These are phyloP conservation scores for Candida yuanshanica DNA, from an alignment of 805 yeast species.

Conservation along the genomic window DNA sequence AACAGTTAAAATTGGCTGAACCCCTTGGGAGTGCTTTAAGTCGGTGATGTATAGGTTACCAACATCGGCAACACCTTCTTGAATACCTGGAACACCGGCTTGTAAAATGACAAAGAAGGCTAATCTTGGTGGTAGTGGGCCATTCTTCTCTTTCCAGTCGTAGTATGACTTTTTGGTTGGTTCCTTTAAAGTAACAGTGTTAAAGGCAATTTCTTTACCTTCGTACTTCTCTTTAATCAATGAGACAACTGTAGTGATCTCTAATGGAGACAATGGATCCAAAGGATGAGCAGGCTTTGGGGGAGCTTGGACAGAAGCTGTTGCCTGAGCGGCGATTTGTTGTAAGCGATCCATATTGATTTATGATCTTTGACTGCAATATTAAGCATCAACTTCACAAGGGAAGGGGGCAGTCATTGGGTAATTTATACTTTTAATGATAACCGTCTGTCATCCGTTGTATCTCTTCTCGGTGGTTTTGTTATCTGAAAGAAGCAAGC, in stretches of 20 bases:
- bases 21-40: slow-evolving; percentile 47
- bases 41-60: slow-evolving; percentile 41
- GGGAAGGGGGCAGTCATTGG: neutral
- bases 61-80: slow-evolving; percentile 66
- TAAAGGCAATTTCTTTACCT: slow-evolving; percentile 47
- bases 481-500: neutral
- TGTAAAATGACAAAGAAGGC: slow-evolving; percentile 62
- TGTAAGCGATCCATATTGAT: slow-evolving; percentile 54
- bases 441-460: neutral
- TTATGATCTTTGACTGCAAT: too few relatives aligned
- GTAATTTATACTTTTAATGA: neutral
- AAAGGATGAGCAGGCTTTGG: slow-evolving; percentile 58
- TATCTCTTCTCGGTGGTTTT: neutral
- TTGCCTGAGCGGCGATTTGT: slow-evolving; percentile 58
- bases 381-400: too few relatives aligned
- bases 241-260: slow-evolving; percentile 52
- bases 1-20: slow-evolving; percentile 71
- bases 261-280: slow-evolving; percentile 63
- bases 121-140: slow-evolving; percentile 61
- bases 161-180: slow-evolving; percentile 61
- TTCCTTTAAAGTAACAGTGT: slow-evolving; percentile 66
- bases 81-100: slow-evolving; percentile 53
- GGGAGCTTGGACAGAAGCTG: slow-evolving; percentile 49
- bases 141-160: slow-evolving; percentile 57
- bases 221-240: slow-evolving; percentile 44